Evolutionary conservation across 2,329 filamentous ascomycete genomes (phyloP).

Genomic region (Sclerotinia subarctica): DNA sequence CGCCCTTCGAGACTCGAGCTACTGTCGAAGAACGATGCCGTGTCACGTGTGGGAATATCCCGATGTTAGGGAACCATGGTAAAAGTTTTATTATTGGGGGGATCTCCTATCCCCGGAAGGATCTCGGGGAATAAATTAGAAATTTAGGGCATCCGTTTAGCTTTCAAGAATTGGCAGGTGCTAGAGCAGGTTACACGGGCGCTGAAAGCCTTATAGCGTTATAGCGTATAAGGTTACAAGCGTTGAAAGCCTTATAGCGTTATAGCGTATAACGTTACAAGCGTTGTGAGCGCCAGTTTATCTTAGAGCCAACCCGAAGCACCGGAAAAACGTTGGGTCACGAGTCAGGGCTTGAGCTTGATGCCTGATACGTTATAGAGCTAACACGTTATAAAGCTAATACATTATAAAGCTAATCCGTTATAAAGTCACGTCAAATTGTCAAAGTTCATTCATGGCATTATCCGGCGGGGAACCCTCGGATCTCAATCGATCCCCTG

Average conservation of each 20-base stretch:
- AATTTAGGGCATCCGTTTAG: not conserved
- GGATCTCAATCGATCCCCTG: not conserved
- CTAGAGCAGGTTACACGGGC: not conserved
- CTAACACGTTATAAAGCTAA: too few relatives aligned
- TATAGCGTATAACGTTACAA: too few relatives aligned
- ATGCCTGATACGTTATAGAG: too few relatives aligned
- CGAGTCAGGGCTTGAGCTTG: too few relatives aligned
- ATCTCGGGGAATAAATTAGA: not conserved
- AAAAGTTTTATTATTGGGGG: conserved; percentile 1
- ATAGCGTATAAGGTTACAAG: too few relatives aligned
- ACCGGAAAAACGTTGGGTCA: too few relatives aligned
- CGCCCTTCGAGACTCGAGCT: not conserved
- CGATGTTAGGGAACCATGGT: not conserved
- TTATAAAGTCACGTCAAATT: not conserved
- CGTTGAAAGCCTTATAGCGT: not conserved
- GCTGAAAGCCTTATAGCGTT: too few relatives aligned
- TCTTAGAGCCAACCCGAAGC: too few relatives aligned
- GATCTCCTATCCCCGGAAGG: not conserved
- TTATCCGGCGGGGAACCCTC: not conserved
- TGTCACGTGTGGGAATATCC: not conserved
- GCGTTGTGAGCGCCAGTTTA: too few relatives aligned
- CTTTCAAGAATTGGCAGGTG: not conserved
- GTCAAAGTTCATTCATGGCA: not conserved
- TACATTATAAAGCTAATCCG: too few relatives aligned
- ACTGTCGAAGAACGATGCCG: not conserved